Evolutionary conservation across 495 filamentous ascomycete species (phyloP), one percentile per base, ranked within the genome.

Genomic region (Choiromyces venosus): DNA sequence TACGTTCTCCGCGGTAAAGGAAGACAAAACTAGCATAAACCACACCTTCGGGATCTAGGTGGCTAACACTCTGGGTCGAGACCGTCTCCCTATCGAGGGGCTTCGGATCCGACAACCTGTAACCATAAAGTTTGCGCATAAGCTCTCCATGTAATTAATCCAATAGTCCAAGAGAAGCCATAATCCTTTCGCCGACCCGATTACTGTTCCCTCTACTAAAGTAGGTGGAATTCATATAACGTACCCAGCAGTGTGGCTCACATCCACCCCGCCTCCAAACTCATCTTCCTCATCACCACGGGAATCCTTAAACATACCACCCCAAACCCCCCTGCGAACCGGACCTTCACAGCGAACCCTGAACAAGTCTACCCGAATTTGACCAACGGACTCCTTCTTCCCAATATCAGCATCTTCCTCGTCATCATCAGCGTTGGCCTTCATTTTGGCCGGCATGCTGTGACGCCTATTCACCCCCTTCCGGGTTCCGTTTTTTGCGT

Each of bases 11-110:
- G 70, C 95, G 88, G 81, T 99, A 99, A 85, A 98, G 92, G 81
- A 99, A 99, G 7, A 96, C 97, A 82, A 99, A 99, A 16, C 91
- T 90, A 1, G 95, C 95, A 84, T 97, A 99, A 21, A 96, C 96
- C 82, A 93, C 92, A 70, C 97, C 93, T 36, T 93, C 92, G 0
- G 91, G 90, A 83, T 99, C 95, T 76, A 99, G 96, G n/a, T 95
- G 95, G 35, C 94, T 98, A 25, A 99, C 95, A 0, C 94, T 97
- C 83, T 99, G 95, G 0, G 96, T 98, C 79, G 93, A 97, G 80
- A 99, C 98, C 12, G 91, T 91, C 83, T 97, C 97, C 1, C 94
- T 95, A 84, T 99, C 96, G 37, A 99, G 86, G 25, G 93, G 90
- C 85, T 98, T 99, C 5, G 95, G 96, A 82, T 98, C 94, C 18